phyloP scores from a whole-genome alignment of 106 monocot species.

The Vanilla planifolia region DNA sequence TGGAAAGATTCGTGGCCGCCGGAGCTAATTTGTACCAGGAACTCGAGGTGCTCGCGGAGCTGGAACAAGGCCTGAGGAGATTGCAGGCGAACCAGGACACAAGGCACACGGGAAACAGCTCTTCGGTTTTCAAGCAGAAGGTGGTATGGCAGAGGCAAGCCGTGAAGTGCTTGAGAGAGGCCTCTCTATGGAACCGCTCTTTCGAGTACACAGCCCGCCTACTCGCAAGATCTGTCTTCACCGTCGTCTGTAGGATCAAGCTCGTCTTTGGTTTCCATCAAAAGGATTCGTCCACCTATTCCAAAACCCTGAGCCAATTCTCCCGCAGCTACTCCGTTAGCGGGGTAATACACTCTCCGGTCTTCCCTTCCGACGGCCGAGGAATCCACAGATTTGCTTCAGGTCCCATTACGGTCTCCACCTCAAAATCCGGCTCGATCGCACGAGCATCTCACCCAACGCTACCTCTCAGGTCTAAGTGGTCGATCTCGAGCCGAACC shows the following conservation, averaged over 20 bases:
- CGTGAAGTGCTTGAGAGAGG: conserved; percentile 45
- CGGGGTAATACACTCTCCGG: conserved; percentile 7
- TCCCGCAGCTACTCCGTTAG: conserved; percentile 13
- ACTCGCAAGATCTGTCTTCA: conserved; percentile 61
- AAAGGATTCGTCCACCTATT: not conserved
- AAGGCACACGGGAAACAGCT: not conserved
- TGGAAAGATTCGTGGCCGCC: conserved; percentile 50
- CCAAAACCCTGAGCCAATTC: not conserved
- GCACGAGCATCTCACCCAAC: not conserved
- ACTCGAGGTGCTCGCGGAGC: conserved; percentile 58
- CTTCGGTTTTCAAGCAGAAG: conserved; percentile 27
- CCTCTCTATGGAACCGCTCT: conserved; percentile 57
- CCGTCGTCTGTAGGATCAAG: conserved; percentile 33
- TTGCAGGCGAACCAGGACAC: conserved; percentile 10
- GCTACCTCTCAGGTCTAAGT: not conserved
- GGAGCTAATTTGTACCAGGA: conserved; percentile 50
- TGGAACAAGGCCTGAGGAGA: conserved; percentile 47
- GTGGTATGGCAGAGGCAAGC: conserved; percentile 59
- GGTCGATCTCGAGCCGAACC: not conserved
- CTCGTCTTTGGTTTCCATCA: conserved; percentile 27
- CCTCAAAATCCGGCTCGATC: not conserved
- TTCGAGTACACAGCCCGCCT: conserved; percentile 47
- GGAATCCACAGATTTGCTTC: not conserved
- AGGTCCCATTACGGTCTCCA: not conserved
- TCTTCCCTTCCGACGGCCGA: conserved; percentile 1